These are phyloP conservation scores for Lupinus albus DNA, from an alignment of 306 rosid genomes.

Conservation along the genomic window DNA sequence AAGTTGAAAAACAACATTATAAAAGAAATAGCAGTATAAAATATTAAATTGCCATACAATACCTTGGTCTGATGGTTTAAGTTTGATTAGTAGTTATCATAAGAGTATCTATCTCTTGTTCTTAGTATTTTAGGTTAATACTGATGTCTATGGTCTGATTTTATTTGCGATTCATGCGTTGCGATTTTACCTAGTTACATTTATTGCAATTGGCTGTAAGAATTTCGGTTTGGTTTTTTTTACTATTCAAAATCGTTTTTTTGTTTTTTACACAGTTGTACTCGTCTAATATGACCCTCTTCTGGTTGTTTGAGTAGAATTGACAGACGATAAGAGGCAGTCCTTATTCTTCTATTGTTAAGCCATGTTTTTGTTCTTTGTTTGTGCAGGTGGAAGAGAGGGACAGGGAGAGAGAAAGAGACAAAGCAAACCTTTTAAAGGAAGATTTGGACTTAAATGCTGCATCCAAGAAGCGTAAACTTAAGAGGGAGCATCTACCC, in stretches of 20 bases:
- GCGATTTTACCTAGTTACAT: not conserved
- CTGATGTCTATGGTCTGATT: not conserved
- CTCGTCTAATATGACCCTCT: not conserved
- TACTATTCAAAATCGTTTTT: conserved; percentile 9
- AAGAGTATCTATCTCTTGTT: not conserved
- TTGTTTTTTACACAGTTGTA: not conserved
- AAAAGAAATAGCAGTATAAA: not conserved
- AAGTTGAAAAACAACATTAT: conserved; percentile 26
- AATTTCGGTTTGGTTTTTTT: conserved; percentile 7
- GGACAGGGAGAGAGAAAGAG: conserved; percentile 71
- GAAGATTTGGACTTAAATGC: conserved; percentile 78
- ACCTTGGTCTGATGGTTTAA: not conserved
- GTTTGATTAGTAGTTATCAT: conserved; percentile 3
- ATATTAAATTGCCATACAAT: not conserved
- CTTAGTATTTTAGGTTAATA: conserved; percentile 1
- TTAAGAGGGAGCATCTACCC: conserved; percentile 84
- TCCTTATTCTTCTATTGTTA: conserved; percentile 4
- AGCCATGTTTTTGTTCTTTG: conserved; percentile 22
- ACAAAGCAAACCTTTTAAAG: conserved; percentile 72
- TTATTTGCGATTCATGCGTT: conserved; percentile 14
- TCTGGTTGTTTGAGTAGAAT: conserved; percentile 4
- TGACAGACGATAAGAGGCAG: not conserved
- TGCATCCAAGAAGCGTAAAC: conserved; percentile 88
- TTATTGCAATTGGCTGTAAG: not conserved
- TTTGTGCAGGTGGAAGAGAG: conserved; percentile 64